Evolutionary conservation across 257 asterid species (phyloP), one percentile per base, ranked within the genome.

Genomic region (Capsicum baccatum): DNA sequence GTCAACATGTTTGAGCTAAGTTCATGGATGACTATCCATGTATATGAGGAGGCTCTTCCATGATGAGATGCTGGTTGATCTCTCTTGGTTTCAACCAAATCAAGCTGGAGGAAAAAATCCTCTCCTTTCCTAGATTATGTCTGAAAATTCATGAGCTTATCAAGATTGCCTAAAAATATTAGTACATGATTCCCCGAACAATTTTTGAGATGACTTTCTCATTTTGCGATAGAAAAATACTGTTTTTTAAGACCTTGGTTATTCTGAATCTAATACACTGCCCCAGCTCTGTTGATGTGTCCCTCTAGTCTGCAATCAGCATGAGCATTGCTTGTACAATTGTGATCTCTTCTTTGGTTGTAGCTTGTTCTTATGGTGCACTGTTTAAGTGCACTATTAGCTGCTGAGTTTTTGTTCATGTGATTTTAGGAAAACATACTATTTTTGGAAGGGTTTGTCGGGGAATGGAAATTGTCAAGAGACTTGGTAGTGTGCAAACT

Each of bases 381-480:
- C 73, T 67, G 69, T 52, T 42, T 8, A 44, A 54, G n/a, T 11
- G 2, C 64, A 79, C 59, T 67, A 35, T 62, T 17, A 86, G 84
- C 59, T 80, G 83, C 74, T 57, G n/a, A 56, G 57, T 5, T 64
- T 85, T 79, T 26, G 21, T n/a, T 84, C 64, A 58, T 62, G 79
- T 35, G 88, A 54, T 69, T 21, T 69, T 69, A 95, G 99, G 99
- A 85, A 96, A 96, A 21, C 98, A 97, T 86, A 93, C 99, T 17
- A 93, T 97, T 88, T 97, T 97, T 84, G 99, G 99, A 79, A 91
- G 99, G 88, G 96, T 94, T 64, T 95, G 95, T 85, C 91, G 85
- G 85, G 98, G 99, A 86, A 97, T 97, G 99, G 99, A 97, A 89
- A 97, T 95, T 73, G 87, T 97, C 88, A 95, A 95, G 97, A 92